Evolutionary conservation across 805 yeast genomes (phyloP).

Genomic region (Martiniozyma abietophila): DNA sequence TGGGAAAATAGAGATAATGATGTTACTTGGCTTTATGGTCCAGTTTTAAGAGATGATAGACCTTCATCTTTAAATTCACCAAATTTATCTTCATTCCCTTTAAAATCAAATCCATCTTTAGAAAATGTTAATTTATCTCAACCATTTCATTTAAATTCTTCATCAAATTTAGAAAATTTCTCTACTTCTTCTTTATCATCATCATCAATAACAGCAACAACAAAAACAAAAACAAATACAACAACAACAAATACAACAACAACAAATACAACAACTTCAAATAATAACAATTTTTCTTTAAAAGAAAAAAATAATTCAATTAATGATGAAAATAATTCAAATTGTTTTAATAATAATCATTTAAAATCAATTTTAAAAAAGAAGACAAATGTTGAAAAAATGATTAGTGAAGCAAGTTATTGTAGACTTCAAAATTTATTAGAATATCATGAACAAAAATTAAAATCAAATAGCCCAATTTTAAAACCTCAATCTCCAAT

Average conservation of each 20-base stretch:
- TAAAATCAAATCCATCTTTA: neutral
- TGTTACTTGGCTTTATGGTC: conserved; percentile 98
- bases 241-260: neutral
- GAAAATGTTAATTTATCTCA: too few species aligned
- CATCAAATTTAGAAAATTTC: neutral
- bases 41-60: conserved; percentile 29
- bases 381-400: conserved; percentile 73
- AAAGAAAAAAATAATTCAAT: conserved; percentile 3
- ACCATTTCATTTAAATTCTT: too few species aligned
- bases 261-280: neutral
- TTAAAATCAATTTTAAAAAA: conserved; percentile 85
- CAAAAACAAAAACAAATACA: conserved; percentile 2
- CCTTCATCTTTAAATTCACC: conserved; percentile 1
- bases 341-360: conserved; percentile 17
- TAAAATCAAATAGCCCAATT: conserved; percentile 25
- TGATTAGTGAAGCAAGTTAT: conserved; percentile 50
- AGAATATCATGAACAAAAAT: conserved; percentile 23
- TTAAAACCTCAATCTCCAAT: conserved; percentile 20
- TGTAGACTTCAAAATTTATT: conserved; percentile 23
- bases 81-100: neutral
- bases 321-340: conserved; percentile 7
- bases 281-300: conserved; percentile 1
- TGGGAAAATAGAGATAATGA: conserved; percentile 92
- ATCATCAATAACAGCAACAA: conserved; percentile 2
- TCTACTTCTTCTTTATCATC: neutral